A percentile compares a stretch with the other conserved stretches of the same genome.
These are phyloP conservation scores for Aureobasidium subglaciale DNA, from an alignment of 2,329 filamentous ascomycete genomes.

Conservation along the genomic window DNA sequence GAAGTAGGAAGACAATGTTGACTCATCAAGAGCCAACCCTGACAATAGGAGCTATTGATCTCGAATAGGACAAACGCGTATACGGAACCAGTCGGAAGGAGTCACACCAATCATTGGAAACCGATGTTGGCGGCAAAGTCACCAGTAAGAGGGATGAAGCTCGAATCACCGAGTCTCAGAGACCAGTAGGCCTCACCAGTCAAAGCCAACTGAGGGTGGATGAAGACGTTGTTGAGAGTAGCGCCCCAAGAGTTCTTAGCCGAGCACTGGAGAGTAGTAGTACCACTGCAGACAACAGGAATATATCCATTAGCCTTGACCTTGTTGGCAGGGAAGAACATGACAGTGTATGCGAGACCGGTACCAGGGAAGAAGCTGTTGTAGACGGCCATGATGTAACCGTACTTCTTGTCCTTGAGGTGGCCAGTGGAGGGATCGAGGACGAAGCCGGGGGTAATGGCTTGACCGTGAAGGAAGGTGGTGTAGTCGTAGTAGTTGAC, in stretches of 20 bases:
- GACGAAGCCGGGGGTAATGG: not conserved
- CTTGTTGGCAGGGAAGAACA: slow-evolving; percentile 5
- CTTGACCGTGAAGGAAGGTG: not conserved
- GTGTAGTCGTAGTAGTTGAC: not conserved
- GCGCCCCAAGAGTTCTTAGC: not conserved
- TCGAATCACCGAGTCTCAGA: not conserved
- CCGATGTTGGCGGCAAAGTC: not conserved
- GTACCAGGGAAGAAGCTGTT: not conserved
- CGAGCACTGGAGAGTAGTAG: not conserved
- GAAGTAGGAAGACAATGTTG: too few species aligned
- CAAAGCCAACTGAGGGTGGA: not conserved
- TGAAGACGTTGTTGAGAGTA: not conserved
- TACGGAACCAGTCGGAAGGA: too few species aligned
- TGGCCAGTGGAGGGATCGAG: not conserved
- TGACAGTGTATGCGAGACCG: not conserved
- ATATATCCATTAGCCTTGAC: slow-evolving; percentile 3
- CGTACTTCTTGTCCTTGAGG: slow-evolving; percentile 2
- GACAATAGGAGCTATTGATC: too few species aligned
- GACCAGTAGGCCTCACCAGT: not conserved
- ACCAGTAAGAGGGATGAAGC: not conserved
- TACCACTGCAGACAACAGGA: not conserved
- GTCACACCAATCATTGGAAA: not conserved
- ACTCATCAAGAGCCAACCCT: too few species aligned
- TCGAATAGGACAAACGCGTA: too few species aligned
- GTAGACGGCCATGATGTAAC: slow-evolving; percentile 5